These are phyloP conservation scores for Xylaria castorea DNA, from an alignment of 495 filamentous ascomycete genomes.

Conservation along the genomic window DNA sequence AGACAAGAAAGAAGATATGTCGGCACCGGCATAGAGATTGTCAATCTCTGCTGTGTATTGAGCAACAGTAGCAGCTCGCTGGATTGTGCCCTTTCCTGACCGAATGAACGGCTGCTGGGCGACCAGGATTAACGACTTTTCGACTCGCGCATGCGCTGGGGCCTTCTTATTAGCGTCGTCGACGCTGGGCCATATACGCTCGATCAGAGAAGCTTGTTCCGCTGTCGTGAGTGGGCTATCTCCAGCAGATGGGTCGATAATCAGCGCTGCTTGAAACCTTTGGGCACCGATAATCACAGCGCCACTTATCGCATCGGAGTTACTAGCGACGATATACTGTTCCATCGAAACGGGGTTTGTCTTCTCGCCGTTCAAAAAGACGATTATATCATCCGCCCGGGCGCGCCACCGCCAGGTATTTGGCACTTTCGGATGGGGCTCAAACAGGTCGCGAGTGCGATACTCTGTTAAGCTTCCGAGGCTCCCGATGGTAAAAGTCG, in stretches of 20 bases:
- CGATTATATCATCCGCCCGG: conserved; percentile 61
- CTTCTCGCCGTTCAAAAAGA: conserved; percentile 63
- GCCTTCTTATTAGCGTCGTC: conserved; percentile 52
- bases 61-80: conserved; percentile 39
- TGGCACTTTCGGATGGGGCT: conserved; percentile 48
- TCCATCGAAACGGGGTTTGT: conserved; percentile 59
- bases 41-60: conserved; percentile 50
- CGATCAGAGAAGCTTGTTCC: conserved; percentile 41
- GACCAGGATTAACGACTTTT: conserved; percentile 51
- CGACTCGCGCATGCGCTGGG: conserved; percentile 52
- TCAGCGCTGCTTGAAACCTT: conserved; percentile 49
- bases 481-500: conserved; percentile 41
- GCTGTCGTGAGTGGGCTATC: conserved; percentile 20
- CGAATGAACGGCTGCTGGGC: conserved; percentile 47
- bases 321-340: conserved; percentile 38
- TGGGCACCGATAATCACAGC: conserved; percentile 51
- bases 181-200: conserved; percentile 54
- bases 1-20: conserved; percentile 20
- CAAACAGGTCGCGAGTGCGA: conserved; percentile 56
- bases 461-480: conserved; percentile 51
- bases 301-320: conserved; percentile 43
- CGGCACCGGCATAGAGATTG: conserved; percentile 41
- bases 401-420: conserved; percentile 51
- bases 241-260: conserved; percentile 48
- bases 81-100: conserved; percentile 55